Evolutionary conservation across 768 basidiomycete genomes (phyloP), one percentile per base, ranked within the genome.

Genomic region (Rhizopogon vinicolor): DNA sequence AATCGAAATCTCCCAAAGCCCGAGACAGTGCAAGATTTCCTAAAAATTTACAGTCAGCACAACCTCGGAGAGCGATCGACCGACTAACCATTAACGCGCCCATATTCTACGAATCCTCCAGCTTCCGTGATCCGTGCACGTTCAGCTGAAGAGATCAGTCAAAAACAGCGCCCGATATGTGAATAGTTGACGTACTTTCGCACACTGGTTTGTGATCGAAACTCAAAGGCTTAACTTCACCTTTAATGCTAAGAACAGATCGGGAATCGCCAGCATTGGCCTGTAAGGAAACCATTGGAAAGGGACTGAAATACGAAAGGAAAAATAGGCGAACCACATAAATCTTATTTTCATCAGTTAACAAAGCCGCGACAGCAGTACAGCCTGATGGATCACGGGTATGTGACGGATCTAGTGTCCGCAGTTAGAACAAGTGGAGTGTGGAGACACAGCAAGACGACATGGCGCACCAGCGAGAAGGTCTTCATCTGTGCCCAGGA

Each of bases 201-300:
- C 89, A 93, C 29, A 86, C 85, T 4, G 97, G 97, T 69, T 99
- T 99, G 71, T 99, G 97, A 70, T 99, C 97, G 64, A 83, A 88
- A 64, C 93, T 96, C 59, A 99, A 76, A 16, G 91, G 81, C 65
- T 95, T 91, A 14, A 85, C 95, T 63, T 86, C 81, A 2, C 97
- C 97, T 62, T 87, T 88, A 59, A 90, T 73, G 37, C 87, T 83
- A 59, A 99, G 76, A 25, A 99, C 92, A 18, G 90, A 87, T 63
- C 97, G 78, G 12, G 97, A 98, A 73, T 99, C 97, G 41, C 97
- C 97, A 22, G 97, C 92, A 69, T 99, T 99, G 22, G 97, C 97
- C 96, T 98, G 65, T 29, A 54, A 52, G 25, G 51, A 46, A n/a
- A 28, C 48, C 43, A 14, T 56, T 50, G 45, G 35, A 37, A 52